Evolutionary conservation across 306 rosid genomes (phyloP), one percentile per base, ranked within the genome.

Genomic region (Castanea sativa): DNA sequence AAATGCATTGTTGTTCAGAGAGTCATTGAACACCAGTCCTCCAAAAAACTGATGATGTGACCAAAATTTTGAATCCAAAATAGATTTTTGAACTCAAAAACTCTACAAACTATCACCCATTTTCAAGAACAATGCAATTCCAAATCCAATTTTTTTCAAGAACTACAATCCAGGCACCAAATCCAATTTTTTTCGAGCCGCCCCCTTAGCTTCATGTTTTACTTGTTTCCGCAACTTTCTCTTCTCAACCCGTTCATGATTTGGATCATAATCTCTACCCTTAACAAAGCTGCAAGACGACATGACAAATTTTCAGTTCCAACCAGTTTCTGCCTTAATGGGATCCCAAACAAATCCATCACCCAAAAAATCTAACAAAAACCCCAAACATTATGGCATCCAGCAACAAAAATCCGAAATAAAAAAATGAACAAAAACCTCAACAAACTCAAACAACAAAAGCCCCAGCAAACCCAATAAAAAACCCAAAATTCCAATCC

Each of bases 181-280:
- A 82, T 79, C 74, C 23, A 23, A 23, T 23, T 23, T 23, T 23
- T 23, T 23, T 23, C 97, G 95, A 55, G 88, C 88, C 41, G 94
- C 97, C 18, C 93, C 92, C 81, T 92, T 92, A 61, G 87, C 80
- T 86, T 95, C 98, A 13, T 90, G 90, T 86, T 81, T 90, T 49
- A 85, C 5, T n/a, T 68, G 80, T 79, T 85, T 91, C 87, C 85
- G 81, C 92, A 95, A 61, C 87, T 93, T 95, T 83, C 77, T 92
- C 71, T 16, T 45, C 78, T 89, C 90, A 1, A 84, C 93, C 18
- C 94, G 85, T 81, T 87, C 91, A 4, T 88, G 84, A 64, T 94
- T 95, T 5, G 92, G 97, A 83, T 94, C 99, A 38, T 94, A 92
- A 80, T 94, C 97, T 84, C 92, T 88, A 25, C 97, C 97, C 84